Evolutionary conservation across 768 basidiomycete species (phyloP).

Genomic region (Trametes elegans): DNA sequence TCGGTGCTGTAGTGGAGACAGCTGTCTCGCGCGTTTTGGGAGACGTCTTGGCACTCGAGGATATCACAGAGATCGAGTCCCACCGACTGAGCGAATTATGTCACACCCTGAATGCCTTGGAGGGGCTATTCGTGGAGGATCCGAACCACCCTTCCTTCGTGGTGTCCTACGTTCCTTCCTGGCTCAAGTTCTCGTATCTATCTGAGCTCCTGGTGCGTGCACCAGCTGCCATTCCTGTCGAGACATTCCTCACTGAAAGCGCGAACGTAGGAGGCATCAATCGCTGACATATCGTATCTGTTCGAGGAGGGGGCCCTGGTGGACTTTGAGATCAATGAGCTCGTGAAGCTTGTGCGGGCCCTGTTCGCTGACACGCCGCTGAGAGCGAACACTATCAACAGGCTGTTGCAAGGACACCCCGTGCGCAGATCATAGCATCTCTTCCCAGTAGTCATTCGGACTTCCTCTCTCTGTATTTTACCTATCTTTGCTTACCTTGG

Average conservation of each 20-base stretch:
- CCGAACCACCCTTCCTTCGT: conserved; percentile 68
- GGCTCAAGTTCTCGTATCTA: conserved; percentile 94
- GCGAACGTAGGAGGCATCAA: conserved; percentile 73
- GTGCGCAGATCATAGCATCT: conserved; percentile 4
- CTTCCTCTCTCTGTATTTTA: neutral
- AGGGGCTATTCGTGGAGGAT: conserved; percentile 75
- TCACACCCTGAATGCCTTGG: conserved; percentile 72
- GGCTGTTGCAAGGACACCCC: conserved; percentile 63
- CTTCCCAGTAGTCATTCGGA: neutral
- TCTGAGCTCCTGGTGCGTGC: conserved; percentile 81
- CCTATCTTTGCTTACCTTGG: neutral
- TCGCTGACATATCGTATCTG: conserved; percentile 88
- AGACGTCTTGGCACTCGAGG: conserved; percentile 72
- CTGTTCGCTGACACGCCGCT: conserved; percentile 86
- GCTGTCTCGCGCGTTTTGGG: conserved; percentile 64
- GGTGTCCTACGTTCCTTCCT: conserved; percentile 83
- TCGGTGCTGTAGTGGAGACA: conserved; percentile 70
- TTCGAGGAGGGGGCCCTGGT: conserved; percentile 89
- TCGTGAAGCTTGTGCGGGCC: conserved; percentile 77
- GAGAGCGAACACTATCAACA: conserved; percentile 78
- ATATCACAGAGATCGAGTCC: conserved; percentile 89
- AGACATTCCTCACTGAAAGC: neutral
- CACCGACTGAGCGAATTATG: conserved; percentile 81
- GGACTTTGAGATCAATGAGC: conserved; percentile 84
- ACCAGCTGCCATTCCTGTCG: neutral